These are phyloP conservation scores for Tolypocladium inflatum DNA, from an alignment of 2,329 filamentous ascomycete species.

Conservation along the genomic window DNA sequence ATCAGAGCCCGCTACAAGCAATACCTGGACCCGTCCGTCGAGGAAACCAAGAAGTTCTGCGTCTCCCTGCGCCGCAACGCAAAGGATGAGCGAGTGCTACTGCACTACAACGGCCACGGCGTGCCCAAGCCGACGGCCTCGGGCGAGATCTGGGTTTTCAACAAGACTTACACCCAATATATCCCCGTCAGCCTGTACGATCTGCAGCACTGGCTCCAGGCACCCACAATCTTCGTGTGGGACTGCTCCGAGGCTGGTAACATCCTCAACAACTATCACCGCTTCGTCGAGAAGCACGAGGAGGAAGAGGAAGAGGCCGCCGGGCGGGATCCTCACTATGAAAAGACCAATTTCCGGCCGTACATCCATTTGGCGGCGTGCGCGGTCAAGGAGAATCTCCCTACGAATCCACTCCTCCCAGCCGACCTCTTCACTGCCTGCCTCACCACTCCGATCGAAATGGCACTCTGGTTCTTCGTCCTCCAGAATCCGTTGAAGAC, in stretches of 20 bases:
- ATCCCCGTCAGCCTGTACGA: constrained; percentile 95
- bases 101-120: constrained; percentile 97
- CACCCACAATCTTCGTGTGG: constrained; percentile 93
- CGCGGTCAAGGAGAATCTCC: constrained; percentile 80
- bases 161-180: constrained; percentile 97
- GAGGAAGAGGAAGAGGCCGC: constrained; percentile 72
- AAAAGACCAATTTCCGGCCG: constrained; percentile 59
- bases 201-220: constrained; percentile 89
- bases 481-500: constrained; percentile 73
- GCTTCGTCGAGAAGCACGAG: constrained; percentile 91
- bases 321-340: constrained; percentile 71
- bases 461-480: constrained; percentile 93
- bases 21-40: constrained; percentile 89
- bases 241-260: constrained; percentile 96
- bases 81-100: constrained; percentile 91
- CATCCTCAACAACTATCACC: constrained; percentile 89
- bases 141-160: constrained; percentile 98
- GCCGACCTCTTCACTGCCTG: constrained; percentile 95
- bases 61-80: constrained; percentile 82
- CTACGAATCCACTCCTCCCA: constrained; percentile 86
- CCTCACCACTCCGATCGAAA: constrained; percentile 92
- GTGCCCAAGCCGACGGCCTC: constrained; percentile 92
- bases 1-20: constrained; percentile 97
- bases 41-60: constrained; percentile 96
- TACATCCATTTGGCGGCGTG: constrained; percentile 91